phyloP scores from a whole-genome alignment of 768 basidiomycete genomes.

The Hypsizygus marmoreus region DNA sequence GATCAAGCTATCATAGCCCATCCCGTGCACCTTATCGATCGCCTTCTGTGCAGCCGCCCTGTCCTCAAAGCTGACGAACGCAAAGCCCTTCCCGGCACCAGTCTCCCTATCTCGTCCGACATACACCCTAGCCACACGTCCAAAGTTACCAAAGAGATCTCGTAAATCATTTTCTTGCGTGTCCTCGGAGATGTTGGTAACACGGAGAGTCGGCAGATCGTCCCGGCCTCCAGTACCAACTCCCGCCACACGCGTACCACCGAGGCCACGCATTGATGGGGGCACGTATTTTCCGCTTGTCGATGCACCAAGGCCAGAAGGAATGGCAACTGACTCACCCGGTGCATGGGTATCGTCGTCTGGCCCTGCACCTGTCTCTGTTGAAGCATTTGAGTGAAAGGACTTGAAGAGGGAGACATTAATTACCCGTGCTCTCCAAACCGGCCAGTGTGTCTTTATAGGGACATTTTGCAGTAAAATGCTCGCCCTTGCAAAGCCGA shows the following conservation, averaged over 20 bases:
- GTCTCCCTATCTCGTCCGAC: slow-evolving; percentile 95
- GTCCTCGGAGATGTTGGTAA: slow-evolving; percentile 96
- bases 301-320: slow-evolving; percentile 36
- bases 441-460: slow-evolving; percentile 92
- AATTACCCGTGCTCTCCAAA: slow-evolving; percentile 61
- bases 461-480: slow-evolving; percentile 98
- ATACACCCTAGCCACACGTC: slow-evolving; percentile 85
- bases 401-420: background rate
- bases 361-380: slow-evolving; percentile 34
- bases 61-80: slow-evolving; percentile 95
- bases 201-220: slow-evolving; percentile 93
- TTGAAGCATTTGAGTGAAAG: background rate
- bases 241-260: slow-evolving; percentile 64
- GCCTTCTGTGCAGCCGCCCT: slow-evolving; percentile 79
- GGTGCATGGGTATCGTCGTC: slow-evolving; percentile 37
- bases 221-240: slow-evolving; percentile 75
- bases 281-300: slow-evolving; percentile 88
- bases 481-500: slow-evolving; percentile 93
- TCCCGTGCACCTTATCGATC: slow-evolving; percentile 89
- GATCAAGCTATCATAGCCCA: slow-evolving; percentile 92
- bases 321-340: slow-evolving; percentile 36
- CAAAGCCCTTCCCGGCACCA: slow-evolving; percentile 93
- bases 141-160: slow-evolving; percentile 86
- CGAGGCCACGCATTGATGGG: slow-evolving; percentile 80
- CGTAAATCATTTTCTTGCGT: slow-evolving; percentile 93